Evolutionary conservation across 192 early-diverging fungal species (phyloP).

Genomic region (Polychytrium aggregatum): DNA sequence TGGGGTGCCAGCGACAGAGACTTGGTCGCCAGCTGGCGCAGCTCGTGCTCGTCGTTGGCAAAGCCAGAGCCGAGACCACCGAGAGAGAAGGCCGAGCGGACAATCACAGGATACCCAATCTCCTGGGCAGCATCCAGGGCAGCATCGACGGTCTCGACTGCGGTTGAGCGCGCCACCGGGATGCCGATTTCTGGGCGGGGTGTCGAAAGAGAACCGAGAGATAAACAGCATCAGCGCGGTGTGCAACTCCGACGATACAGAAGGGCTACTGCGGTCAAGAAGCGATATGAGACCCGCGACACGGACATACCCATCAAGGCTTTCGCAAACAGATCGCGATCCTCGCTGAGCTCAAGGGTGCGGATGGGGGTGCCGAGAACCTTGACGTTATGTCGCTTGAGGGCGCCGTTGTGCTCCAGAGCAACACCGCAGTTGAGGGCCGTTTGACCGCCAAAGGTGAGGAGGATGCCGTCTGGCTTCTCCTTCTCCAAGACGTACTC

Average conservation of each 20-base stretch:
- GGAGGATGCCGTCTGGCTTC: conserved; percentile 86
- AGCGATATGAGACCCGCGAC: no score
- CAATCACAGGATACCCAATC: conserved; percentile 91
- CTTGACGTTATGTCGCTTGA: conserved; percentile 71
- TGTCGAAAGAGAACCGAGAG: background rate
- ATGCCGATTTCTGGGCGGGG: conserved; percentile 56
- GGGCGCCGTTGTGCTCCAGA: conserved; percentile 69
- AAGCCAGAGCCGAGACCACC: conserved; percentile 98
- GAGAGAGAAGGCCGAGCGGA: conserved; percentile 86
- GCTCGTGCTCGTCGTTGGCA: conserved; percentile 60
- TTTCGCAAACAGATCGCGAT: conserved; percentile 90
- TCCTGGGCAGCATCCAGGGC: conserved; percentile 71
- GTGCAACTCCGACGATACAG: no score
- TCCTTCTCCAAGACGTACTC: conserved; percentile 87
- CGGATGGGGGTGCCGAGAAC: conserved; percentile 92
- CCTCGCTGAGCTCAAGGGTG: conserved; percentile 84
- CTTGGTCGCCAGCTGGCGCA: conserved; percentile 68
- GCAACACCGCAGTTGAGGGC: conserved; percentile 92
- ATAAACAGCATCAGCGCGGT: no score
- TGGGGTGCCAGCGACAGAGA: conserved; percentile 82
- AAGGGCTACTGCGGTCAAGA: no score
- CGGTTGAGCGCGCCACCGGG: conserved; percentile 79
- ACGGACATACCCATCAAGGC: conserved; percentile 61
- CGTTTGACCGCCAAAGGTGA: conserved; percentile 95
- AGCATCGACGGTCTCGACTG: conserved; percentile 77